These are phyloP conservation scores for Boletus rubropictus DNA, from an alignment of 768 basidiomycete species.

Conservation along the genomic window DNA sequence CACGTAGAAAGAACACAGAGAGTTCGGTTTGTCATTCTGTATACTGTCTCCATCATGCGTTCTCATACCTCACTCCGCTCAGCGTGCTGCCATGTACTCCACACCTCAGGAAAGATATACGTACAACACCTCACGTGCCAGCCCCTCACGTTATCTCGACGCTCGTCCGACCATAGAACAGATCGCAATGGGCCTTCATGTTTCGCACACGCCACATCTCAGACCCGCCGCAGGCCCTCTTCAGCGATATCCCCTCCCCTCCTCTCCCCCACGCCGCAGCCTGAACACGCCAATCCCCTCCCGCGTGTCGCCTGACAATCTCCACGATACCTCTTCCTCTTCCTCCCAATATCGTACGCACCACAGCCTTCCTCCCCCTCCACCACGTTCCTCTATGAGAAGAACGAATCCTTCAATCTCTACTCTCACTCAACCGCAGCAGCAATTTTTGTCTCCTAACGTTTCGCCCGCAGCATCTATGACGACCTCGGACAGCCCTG, in stretches of 20 bases:
- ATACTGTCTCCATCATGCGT: not conserved
- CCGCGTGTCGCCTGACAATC: conserved; percentile 17
- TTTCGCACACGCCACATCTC: conserved; percentile 71
- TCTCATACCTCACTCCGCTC: conserved; percentile 8
- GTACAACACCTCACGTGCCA: conserved; percentile 29
- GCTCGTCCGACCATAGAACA: conserved; percentile 64
- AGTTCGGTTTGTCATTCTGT: conserved; percentile 14
- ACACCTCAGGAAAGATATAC: conserved; percentile 37
- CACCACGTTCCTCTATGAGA: conserved; percentile 62
- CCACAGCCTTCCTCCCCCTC: conserved; percentile 46
- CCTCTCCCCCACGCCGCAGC: conserved; percentile 14
- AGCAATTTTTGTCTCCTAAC: conserved; percentile 10
- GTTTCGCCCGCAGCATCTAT: conserved; percentile 31
- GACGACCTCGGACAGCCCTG: conserved; percentile 30
- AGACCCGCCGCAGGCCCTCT: conserved; percentile 32
- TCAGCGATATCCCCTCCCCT: conserved; percentile 16
- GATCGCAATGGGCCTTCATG: conserved; percentile 76
- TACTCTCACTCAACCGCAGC: conserved; percentile 19
- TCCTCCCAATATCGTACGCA: conserved; percentile 17
- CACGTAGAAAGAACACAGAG: conserved; percentile 18
- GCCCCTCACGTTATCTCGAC: conserved; percentile 36
- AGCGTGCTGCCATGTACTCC: conserved; percentile 37
- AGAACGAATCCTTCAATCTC: conserved; percentile 34
- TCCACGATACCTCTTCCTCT: conserved; percentile 18
- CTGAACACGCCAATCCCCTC: conserved; percentile 26